Base-by-base conservation (phyloP, 73 alveolate genomes). In the Breviolum minutum region DNA sequence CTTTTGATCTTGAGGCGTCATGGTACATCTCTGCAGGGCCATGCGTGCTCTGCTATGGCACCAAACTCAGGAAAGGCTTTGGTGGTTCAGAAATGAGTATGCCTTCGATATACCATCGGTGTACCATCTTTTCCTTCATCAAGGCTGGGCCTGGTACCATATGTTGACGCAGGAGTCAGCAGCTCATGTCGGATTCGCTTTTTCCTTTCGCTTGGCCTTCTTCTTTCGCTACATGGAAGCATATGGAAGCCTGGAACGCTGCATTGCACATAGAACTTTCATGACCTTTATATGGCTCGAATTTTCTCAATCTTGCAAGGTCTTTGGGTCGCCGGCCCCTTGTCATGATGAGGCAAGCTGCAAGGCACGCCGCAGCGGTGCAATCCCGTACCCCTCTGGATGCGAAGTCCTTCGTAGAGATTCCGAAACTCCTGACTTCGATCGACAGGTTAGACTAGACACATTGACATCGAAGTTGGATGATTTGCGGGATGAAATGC, bases 321-420 rank as follows among this genome's bases (percentile, higher is more conserved):
- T 86, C 94, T 83, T 83, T 69, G 84, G 86, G 77, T 90, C 96
- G 32, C 96, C 96, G 48, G 96, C 96, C 73, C 96, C 96, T 27
- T 90, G 96, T 54, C 96, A 90, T 90, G 96, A 90, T 74, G 96
- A 90, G 74, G 96, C 66, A 63, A 69, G 87, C 87, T 90, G 96
- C 74, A 90, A 90, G 96, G 96, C 85, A 24, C 69, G 69, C 3
- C 17, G 40, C 10, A 8, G 26, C 10, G 63, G 22, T 16, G 29
- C 5, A 71, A 30, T 8, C 6, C 19, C 81, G 29, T 20, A 8
- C 12, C 26, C 81, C 13, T 20, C 40, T 71, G 13, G 81, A 20
- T 12, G 48, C 26, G 40, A 17, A n/a, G 81, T n/a, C 81, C 8
- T 71, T 71, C 81, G 26, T 11, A 71, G 81, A 7, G 12, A 20